Evolutionary conservation across 2,329 filamentous ascomycete genomes (phyloP).

Genomic region (Malbranchea cinnamomea): DNA sequence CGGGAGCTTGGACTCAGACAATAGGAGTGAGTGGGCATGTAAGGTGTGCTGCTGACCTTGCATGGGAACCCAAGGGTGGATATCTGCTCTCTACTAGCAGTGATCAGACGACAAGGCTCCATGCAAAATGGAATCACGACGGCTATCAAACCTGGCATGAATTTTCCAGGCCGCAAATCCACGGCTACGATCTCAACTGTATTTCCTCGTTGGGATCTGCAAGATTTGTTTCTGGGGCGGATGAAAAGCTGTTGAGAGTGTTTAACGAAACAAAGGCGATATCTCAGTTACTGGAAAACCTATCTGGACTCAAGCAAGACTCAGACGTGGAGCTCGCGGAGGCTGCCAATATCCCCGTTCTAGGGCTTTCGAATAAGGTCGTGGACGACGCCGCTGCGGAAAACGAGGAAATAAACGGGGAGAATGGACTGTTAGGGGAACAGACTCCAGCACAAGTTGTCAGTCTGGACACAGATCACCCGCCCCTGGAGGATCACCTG

Average conservation of each 20-base stretch:
- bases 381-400: constrained; percentile 46
- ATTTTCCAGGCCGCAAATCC: constrained; percentile 88
- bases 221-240: constrained; percentile 84
- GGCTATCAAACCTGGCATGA: constrained; percentile 66
- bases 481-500: constrained; percentile 79
- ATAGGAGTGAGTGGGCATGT: constrained; percentile 75
- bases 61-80: constrained; percentile 68
- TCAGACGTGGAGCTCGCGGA: constrained; percentile 48
- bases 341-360: constrained; percentile 83
- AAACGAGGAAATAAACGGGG: constrained; percentile 30
- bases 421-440: constrained; percentile 22
- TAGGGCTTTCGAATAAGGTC: constrained; percentile 92
- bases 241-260: constrained; percentile 94
- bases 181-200: constrained; percentile 96
- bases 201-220: constrained; percentile 58
- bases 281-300: constrained; percentile 52
- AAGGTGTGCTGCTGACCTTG: constrained; percentile 61
- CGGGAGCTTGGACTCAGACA: constrained; percentile 60
- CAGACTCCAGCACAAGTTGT: constrained; percentile 27
- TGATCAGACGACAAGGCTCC: constrained; percentile 85
- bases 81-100: constrained; percentile 80
- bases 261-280: constrained; percentile 81
- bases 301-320: constrained; percentile 45
- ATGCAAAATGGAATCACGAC: constrained; percentile 57
- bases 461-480: constrained; percentile 51